Conservation (phyloP, 225 moss, liverwort and hornwort species). For the Straminergon stramineum region DNA sequence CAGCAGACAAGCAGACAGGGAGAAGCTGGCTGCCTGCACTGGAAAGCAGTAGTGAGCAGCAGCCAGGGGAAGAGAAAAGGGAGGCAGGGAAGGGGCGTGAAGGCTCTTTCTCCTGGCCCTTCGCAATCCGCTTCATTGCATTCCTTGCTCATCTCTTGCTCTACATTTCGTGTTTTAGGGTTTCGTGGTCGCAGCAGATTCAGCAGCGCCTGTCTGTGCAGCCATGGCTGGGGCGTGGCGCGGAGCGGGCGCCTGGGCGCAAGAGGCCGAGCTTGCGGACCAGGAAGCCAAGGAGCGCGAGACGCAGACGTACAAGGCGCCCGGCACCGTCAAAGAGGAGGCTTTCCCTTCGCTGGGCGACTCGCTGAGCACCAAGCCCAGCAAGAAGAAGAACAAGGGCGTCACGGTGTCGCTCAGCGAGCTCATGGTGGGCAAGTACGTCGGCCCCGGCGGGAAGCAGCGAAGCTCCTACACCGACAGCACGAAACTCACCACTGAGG, state of each 20-base stretch:
- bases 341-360: slow-evolving; percentile 75
- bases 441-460: slow-evolving; percentile 65
- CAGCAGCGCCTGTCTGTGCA: not conserved
- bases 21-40: not conserved
- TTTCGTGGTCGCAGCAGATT: not conserved
- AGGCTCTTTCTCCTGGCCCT: not conserved
- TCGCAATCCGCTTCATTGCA: not conserved
- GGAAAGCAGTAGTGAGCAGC: not conserved
- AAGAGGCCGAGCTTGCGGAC: slow-evolving; percentile 91
- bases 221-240: slow-evolving; percentile 82
- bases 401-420: slow-evolving; percentile 52
- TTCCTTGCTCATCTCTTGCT: not conserved
- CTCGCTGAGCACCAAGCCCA: slow-evolving; percentile 32
- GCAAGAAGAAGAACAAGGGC: slow-evolving; percentile 85
- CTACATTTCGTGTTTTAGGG: not conserved
- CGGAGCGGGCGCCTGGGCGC: slow-evolving; percentile 90
- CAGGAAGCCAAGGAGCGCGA: slow-evolving; percentile 70
- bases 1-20: not conserved
- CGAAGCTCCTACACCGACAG: slow-evolving; percentile 50
- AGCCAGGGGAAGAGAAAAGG: not conserved
- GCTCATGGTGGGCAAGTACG: slow-evolving; percentile 72
- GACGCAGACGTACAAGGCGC: slow-evolving; percentile 32
- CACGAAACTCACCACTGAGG: slow-evolving; percentile 57
- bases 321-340: slow-evolving; percentile 37
- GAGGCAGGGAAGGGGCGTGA: not conserved